Evolutionary conservation across 306 rosid genomes (phyloP).

Genomic region (Cicer pinnatifidum): DNA sequence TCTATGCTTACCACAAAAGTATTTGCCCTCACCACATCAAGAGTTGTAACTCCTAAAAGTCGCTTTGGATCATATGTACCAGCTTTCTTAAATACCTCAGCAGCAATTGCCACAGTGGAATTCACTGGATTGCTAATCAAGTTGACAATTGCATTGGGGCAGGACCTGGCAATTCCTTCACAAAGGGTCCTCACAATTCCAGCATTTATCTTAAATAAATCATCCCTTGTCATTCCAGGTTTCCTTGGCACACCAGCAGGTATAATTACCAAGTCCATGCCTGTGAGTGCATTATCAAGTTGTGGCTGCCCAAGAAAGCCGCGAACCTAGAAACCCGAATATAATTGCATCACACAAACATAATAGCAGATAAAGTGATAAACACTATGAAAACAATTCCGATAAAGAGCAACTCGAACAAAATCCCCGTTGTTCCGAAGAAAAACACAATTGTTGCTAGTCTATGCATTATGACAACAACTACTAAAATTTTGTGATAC

Average conservation of each 20-base stretch:
- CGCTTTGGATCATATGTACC: constrained; percentile 89
- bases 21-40: constrained; percentile 92
- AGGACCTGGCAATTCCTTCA: constrained; percentile 80
- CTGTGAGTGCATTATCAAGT: constrained; percentile 86
- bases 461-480: constrained; percentile 17
- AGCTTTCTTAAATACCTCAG: constrained; percentile 93
- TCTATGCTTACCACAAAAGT: constrained; percentile 81
- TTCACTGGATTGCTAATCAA: constrained; percentile 97
- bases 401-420: neutral
- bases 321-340: constrained; percentile 65
- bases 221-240: constrained; percentile 99
- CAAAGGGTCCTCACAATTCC: constrained; percentile 89
- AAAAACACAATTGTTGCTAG: neutral
- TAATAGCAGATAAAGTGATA: constrained; percentile 7
- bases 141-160: constrained; percentile 90
- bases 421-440: neutral
- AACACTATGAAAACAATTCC: constrained; percentile 17
- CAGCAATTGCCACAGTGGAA: constrained; percentile 92
- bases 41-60: constrained; percentile 90
- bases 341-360: constrained; percentile 12
- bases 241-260: constrained; percentile 96
- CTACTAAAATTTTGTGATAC: neutral
- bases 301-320: constrained; percentile 85
- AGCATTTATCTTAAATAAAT: constrained; percentile 88
- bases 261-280: constrained; percentile 84